Percentiles rank a stretch among this genome's conserved stretches.
Evolutionary conservation across 441 rosid species (phyloP).

Genomic region (Geranium incanum): DNA sequence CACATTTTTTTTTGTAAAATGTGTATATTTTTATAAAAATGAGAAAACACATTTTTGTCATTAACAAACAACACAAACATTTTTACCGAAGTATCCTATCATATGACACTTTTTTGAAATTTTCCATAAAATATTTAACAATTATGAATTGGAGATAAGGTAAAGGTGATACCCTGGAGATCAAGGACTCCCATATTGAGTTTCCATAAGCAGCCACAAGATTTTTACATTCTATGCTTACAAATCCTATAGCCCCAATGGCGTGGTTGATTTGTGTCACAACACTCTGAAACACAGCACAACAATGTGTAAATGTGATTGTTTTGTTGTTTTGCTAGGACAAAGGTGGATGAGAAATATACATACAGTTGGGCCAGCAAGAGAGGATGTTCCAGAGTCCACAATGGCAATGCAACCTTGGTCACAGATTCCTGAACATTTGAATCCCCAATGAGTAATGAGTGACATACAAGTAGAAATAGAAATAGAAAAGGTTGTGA

Average conservation of each 20-base stretch:
- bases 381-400: constrained; percentile 51
- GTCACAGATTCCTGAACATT: constrained; percentile 38
- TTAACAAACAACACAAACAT: no score
- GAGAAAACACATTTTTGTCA: no score
- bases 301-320: no score
- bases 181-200: constrained; percentile 40
- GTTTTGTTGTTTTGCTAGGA: no score
- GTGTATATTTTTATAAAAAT: no score
- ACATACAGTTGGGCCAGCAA: constrained; percentile 62
- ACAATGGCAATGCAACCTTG: constrained; percentile 44
- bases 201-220: constrained; percentile 36
- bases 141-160: background rate
- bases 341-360: background rate
- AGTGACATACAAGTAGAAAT: no score
- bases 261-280: constrained; percentile 54
- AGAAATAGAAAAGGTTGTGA: no score
- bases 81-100: no score
- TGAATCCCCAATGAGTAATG: no score
- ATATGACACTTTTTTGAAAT: no score
- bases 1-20: no score
- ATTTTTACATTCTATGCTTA: constrained; percentile 43
- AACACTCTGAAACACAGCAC: constrained; percentile 29
- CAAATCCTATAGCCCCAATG: constrained; percentile 52
- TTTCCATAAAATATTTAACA: no score
- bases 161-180: constrained; percentile 40